Evolutionary conservation across 768 basidiomycete species (phyloP).

Genomic region (Royoungia palumana): DNA sequence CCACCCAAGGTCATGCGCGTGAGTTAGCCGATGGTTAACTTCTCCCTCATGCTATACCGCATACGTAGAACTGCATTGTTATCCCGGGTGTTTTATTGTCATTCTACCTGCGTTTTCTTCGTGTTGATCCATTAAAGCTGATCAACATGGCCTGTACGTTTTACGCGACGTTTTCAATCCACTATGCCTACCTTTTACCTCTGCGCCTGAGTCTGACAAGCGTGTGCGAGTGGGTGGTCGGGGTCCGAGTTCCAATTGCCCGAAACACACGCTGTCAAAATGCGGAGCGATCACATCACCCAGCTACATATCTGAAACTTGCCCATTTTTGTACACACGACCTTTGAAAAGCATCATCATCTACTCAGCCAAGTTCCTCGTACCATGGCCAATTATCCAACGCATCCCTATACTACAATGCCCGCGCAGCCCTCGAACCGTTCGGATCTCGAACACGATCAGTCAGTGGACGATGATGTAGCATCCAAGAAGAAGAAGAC

Average conservation of each 20-base stretch:
- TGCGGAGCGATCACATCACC: slow-evolving; percentile 19
- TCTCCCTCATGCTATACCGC: slow-evolving; percentile 6
- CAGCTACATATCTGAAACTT: slow-evolving; percentile 20
- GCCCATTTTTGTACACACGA: slow-evolving; percentile 22
- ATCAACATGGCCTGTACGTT: not conserved
- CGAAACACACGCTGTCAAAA: slow-evolving; percentile 18
- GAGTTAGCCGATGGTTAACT: too few species aligned
- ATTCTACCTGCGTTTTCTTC: too few species aligned
- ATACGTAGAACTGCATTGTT: not conserved
- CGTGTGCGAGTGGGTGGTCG: slow-evolving; percentile 19
- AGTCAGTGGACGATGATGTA: slow-evolving; percentile 31
- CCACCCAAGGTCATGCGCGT: too few species aligned
- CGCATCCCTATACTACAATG: slow-evolving; percentile 27
- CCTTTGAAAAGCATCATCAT: slow-evolving; percentile 12
- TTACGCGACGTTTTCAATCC: slow-evolving; percentile 6
- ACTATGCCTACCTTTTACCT: not conserved
- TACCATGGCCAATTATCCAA: slow-evolving; percentile 27
- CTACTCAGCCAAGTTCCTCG: slow-evolving; percentile 3
- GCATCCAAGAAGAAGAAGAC: slow-evolving; percentile 40
- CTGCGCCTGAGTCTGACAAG: not conserved
- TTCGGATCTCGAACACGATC: slow-evolving; percentile 25
- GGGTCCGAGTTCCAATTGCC: slow-evolving; percentile 13
- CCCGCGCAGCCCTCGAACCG: slow-evolving; percentile 13
- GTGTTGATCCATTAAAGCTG: too few species aligned
- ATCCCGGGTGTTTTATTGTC: not conserved